Evolutionary conservation across 495 filamentous ascomycete genomes (phyloP), one percentile per base, ranked within the genome.

Genomic region (Hypoxylon subgilvum): DNA sequence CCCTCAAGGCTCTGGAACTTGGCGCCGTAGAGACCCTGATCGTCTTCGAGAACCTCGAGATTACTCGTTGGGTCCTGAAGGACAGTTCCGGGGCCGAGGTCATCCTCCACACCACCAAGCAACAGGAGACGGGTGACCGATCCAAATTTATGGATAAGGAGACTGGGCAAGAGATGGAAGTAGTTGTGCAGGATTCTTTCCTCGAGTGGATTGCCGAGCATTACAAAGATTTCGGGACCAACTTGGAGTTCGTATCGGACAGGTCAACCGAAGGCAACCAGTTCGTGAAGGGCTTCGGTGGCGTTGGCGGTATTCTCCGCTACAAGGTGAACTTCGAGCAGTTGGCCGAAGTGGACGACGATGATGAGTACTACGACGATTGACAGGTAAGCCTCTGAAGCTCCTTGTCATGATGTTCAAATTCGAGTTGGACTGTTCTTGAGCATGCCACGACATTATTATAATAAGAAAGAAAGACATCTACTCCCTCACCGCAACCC

Each of bases 301-400:
- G 94, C 67, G 95, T 98, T 63, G 94, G 94, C 53, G 93, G 93
- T 39, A 87, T 98, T 65, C 86, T 98, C 69, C 90, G 94, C 57
- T 98, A 98, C 85, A 97, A 97, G 80, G 89, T 98, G 79, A 98
- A 98, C 80, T 98, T 98, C 79, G 94, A 98, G 78, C 95, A 98
- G 74, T 84, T 98, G 72, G 89, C 88, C 67, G 95, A 98, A 75
- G 84, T 86, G 65, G 87, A 89, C 74, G 93, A 96, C 75, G 94
- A 98, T 75, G 94, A 97, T 80, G 92, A 97, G 69, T 97, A 96
- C 80, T 97, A 97, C 77, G 94, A 97, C 79, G 92, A 88, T 89
- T 70, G 68, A 70, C 57, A 58, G 54, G 50, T 55, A 63, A 62
- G 67, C 52, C 6, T 36, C 41, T 21, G 9, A 53, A 25, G 58